phyloP scores from a whole-genome alignment of 2,329 filamentous ascomycete species.

The Monosporascus sp. region DNA sequence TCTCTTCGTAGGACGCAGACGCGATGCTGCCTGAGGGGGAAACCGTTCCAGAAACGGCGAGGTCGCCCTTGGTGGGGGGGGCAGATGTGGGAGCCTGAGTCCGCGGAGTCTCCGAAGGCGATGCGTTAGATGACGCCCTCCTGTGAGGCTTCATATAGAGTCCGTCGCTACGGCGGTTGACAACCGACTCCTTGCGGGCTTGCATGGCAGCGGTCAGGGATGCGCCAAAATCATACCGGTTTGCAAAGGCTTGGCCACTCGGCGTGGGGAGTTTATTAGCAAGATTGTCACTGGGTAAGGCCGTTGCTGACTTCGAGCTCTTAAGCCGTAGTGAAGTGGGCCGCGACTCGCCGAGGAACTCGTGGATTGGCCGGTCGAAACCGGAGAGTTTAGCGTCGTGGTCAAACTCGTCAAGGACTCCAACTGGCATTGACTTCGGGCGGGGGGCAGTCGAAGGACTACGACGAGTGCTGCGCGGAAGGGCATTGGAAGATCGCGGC shows the following conservation, averaged over 20 bases:
- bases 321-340: constrained; percentile 63
- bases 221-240: constrained; percentile 94
- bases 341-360: constrained; percentile 59
- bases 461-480: constrained; percentile 64
- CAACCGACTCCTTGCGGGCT: constrained; percentile 60
- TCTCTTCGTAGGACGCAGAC: constrained; percentile 89
- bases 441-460: constrained; percentile 37
- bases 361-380: constrained; percentile 55
- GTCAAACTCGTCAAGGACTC: constrained; percentile 66
- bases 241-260: constrained; percentile 74
- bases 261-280: constrained; percentile 46
- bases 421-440: constrained; percentile 50
- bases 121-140: constrained; percentile 25
- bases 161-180: constrained; percentile 46
- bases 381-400: constrained; percentile 49
- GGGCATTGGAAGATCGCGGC: constrained; percentile 44
- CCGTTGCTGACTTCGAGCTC: constrained; percentile 57
- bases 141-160: constrained; percentile 51
- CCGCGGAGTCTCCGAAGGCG: constrained; percentile 9
- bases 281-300: constrained; percentile 58
- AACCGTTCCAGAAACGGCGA: constrained; percentile 39
- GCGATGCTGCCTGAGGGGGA: constrained; percentile 57
- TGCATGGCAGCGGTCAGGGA: constrained; percentile 80
- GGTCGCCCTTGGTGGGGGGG: constrained; percentile 19
- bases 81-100: constrained; percentile 5